Evolutionary conservation across 495 filamentous ascomycete species (phyloP).

Genomic region (Parmelia sp.): DNA sequence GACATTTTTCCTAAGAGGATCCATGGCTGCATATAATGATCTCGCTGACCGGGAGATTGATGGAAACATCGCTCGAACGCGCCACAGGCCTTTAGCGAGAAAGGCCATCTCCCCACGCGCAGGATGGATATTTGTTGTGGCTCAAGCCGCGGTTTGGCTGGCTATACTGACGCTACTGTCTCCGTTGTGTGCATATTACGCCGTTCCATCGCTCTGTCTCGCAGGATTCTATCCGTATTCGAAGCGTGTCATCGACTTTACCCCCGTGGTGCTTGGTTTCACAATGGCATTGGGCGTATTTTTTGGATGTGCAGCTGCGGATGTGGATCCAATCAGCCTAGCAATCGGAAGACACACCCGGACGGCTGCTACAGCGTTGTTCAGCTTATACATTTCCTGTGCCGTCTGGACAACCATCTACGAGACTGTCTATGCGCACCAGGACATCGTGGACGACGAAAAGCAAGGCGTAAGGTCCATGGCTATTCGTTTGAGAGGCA

Average conservation of each 20-base stretch:
- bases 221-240: neutral
- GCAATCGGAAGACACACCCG: neutral
- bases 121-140: neutral
- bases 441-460: constrained; percentile 6
- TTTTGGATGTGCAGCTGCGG: neutral
- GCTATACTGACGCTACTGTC: constrained; percentile 3
- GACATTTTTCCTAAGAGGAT: neutral
- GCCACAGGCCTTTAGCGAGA: constrained; percentile 1
- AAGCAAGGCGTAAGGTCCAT: constrained; percentile 2
- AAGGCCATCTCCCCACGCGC: constrained; percentile 6
- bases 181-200: neutral
- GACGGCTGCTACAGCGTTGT: neutral
- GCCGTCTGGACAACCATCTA: constrained; percentile 2
- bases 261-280: constrained; percentile 7
- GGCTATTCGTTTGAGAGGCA: constrained; percentile 10
- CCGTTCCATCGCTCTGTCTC: constrained; percentile 3
- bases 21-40: neutral
- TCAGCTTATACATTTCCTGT: neutral
- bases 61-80: neutral
- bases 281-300: neutral
- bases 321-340: neutral
- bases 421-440: constrained; percentile 10
- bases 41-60: neutral
- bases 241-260: constrained; percentile 5
- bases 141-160: neutral